Conservation (phyloP, 2,329 filamentous ascomycete genomes). For the Coleophoma crateriformis region DNA sequence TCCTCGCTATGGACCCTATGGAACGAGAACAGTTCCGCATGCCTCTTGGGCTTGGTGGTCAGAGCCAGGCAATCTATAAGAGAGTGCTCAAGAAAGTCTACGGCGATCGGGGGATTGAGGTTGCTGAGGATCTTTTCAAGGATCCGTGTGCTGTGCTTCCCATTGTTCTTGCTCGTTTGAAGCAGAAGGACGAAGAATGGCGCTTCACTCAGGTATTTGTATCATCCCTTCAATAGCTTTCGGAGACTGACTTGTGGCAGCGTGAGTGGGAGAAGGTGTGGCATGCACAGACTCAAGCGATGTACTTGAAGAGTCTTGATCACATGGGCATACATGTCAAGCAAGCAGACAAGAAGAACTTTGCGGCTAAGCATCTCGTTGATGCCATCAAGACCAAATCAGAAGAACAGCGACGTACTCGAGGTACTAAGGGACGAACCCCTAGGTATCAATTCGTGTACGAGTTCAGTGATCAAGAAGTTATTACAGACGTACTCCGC, state of each 20-base stretch:
- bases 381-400: slow-evolving; percentile 89
- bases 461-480: slow-evolving; percentile 65
- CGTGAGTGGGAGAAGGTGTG: slow-evolving; percentile 99
- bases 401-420: slow-evolving; percentile 78
- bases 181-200: slow-evolving; percentile 97
- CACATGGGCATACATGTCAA: slow-evolving; percentile 93
- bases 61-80: slow-evolving; percentile 95
- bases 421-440: slow-evolving; percentile 55
- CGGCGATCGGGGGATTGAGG: slow-evolving; percentile 77
- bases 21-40: slow-evolving; percentile 75
- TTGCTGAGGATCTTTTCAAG: slow-evolving; percentile 81
- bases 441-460: slow-evolving; percentile 71
- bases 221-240: slow-evolving; percentile 1
- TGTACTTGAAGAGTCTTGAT: slow-evolving; percentile 94
- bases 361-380: slow-evolving; percentile 84
- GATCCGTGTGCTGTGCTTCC: slow-evolving; percentile 84
- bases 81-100: slow-evolving; percentile 98
- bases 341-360: slow-evolving; percentile 82
- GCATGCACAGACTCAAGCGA: slow-evolving; percentile 90
- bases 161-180: slow-evolving; percentile 80
- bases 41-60: slow-evolving; percentile 78
- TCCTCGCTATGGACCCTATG: slow-evolving; percentile 69
- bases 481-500: slow-evolving; percentile 57
- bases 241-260: slow-evolving; percentile 29
- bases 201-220: slow-evolving; percentile 68